Evolutionary conservation across 192 early-diverging fungal genomes (phyloP), one percentile per base, ranked within the genome.

Genomic region (Gryganskiella cystojenkinii): DNA sequence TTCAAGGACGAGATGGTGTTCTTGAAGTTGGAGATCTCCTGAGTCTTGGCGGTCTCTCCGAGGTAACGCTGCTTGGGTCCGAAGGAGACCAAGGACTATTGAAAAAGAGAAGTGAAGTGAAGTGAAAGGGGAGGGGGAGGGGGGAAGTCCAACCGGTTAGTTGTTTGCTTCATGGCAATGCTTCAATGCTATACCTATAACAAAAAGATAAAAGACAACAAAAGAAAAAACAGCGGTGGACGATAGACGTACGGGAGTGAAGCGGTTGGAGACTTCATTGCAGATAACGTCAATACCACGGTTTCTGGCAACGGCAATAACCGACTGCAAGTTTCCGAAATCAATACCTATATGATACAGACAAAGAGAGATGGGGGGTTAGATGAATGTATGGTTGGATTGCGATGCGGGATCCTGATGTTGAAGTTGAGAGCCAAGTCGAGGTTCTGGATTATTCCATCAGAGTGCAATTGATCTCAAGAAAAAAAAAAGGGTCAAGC

Each of bases 11-110:
- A 83, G 54, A 97, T 89, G 73, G 97, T 99, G 86, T 96, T 96
- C 83, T 97, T 97, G 83, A 97, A 97, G 88, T 99, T 99, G 80
- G 92, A 93, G 78, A 98, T 91, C 83, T 99, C 96, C 81, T 92
- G 90, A 35, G 91, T 97, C 84, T 98, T 98, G 30, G 96, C 97
- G 50, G 91, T 81, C 85, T 99, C 97, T 65, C 97, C 97, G 50
- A 99, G 86, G 80, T 89, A 97, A 80, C 97, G 90, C 83, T 96
- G 95, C 88, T 99, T 99, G 75, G 83, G 85, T 57, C 95, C 95
- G 81, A 99, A 97, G 13, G 96, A 98, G 8, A 97, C 93, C 76
- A 98, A 87, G 19, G 95, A 92, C 61, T 94, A 43, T 20, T 30
- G 31, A 40, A 30, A 51, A 59, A 42, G 8, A 34, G 14, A 31